phyloP scores from a whole-genome alignment of 768 basidiomycete genomes.

The Boletellus sp. region DNA sequence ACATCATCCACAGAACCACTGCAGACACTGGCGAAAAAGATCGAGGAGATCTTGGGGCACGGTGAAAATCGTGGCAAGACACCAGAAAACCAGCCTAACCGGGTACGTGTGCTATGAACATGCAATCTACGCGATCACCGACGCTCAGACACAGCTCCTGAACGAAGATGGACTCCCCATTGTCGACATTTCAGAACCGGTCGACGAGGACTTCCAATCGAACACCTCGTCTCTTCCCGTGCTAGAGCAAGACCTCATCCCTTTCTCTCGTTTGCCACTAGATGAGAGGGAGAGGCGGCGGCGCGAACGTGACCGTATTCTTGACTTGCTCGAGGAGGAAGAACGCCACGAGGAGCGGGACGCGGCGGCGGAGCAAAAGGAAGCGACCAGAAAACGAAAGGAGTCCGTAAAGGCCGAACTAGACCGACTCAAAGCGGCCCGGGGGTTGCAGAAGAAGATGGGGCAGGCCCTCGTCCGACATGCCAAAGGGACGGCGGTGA shows the following conservation, averaged over 20 bases:
- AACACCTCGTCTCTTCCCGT: slow-evolving; percentile 12
- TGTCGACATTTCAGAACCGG: slow-evolving; percentile 69
- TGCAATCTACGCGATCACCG: slow-evolving; percentile 20
- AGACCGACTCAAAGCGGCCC: slow-evolving; percentile 35
- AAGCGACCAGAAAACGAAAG: slow-evolving; percentile 48
- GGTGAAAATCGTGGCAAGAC: slow-evolving; percentile 38
- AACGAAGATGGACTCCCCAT: slow-evolving; percentile 81
- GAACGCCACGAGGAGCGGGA: slow-evolving; percentile 46
- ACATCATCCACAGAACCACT: slow-evolving; percentile 48
- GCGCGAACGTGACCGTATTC: slow-evolving; percentile 58
- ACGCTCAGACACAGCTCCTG: slow-evolving; percentile 43
- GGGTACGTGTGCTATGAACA: slow-evolving; percentile 46
- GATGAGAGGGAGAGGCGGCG: slow-evolving; percentile 48
- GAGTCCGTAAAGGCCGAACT: slow-evolving; percentile 44
- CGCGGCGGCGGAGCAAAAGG: slow-evolving; percentile 41
- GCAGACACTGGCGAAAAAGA: slow-evolving; percentile 53
- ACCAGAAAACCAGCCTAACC: slow-evolving; percentile 52
- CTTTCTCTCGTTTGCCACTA: slow-evolving; percentile 43
- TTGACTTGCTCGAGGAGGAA: slow-evolving; percentile 70
- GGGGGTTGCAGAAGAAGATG: slow-evolving; percentile 73
- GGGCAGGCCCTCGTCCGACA: slow-evolving; percentile 60
- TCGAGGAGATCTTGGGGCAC: slow-evolving; percentile 49
- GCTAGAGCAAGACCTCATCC: slow-evolving; percentile 46
- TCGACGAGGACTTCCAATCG: slow-evolving; percentile 24
- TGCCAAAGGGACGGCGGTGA: slow-evolving; percentile 35